These are phyloP conservation scores for Vitis cinerea DNA, from an alignment of 164 flowering plant species.

Conservation along the genomic window DNA sequence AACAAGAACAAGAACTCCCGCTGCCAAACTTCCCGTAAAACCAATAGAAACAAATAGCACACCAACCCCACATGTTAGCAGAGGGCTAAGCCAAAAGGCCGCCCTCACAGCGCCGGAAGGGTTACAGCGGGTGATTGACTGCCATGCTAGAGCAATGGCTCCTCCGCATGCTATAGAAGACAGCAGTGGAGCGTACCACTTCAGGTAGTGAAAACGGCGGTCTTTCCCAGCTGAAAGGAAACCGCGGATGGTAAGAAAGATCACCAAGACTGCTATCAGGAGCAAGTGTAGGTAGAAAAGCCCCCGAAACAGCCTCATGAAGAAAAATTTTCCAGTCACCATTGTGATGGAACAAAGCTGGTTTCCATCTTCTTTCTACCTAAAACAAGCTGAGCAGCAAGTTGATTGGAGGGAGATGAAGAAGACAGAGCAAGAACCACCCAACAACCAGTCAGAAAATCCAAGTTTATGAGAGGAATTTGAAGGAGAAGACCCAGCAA, in stretches of 20 bases:
- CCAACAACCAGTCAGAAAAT: no score
- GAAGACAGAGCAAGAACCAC: no score
- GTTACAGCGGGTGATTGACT: slow-evolving; percentile 16
- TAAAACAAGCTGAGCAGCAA: no score
- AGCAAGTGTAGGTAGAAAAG: slow-evolving; percentile 45
- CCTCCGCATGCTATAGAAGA: slow-evolving; percentile 35
- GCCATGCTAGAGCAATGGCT: slow-evolving; percentile 37
- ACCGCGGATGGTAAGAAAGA: slow-evolving; percentile 36
- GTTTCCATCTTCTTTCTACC: no score
- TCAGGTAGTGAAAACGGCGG: slow-evolving; percentile 32
- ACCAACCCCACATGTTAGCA: slow-evolving; percentile 35
- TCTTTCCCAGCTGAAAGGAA: slow-evolving; percentile 11
- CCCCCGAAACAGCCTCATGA: slow-evolving; percentile 20
- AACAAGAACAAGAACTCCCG: slow-evolving; percentile 30
- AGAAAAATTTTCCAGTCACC: slow-evolving; percentile 6
- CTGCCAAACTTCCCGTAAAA: slow-evolving; percentile 27
- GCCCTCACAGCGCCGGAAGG: slow-evolving; percentile 37
- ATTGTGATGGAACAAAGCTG: not conserved
- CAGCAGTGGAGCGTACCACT: slow-evolving; percentile 53
- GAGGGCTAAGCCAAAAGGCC: slow-evolving; percentile 59
- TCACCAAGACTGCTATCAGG: slow-evolving; percentile 22
- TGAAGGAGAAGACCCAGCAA: no score
- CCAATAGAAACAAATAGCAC: slow-evolving; percentile 39
- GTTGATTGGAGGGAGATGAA: no score
- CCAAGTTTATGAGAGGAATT: no score